Base-by-base conservation (phyloP, 306 rosid species). In the Elaeagnus macrophylla region DNA sequence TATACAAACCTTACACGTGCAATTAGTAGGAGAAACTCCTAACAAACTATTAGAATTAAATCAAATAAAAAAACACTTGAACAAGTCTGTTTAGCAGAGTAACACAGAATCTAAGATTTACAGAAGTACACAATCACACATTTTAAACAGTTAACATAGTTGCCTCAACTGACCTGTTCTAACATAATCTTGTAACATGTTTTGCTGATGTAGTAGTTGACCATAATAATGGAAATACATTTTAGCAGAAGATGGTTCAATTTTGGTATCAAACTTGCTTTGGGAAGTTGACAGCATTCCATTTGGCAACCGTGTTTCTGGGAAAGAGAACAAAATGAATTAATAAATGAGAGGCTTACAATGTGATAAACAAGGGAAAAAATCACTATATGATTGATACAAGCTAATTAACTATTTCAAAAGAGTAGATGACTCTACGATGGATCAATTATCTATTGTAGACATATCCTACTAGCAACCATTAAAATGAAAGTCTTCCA, bases 211-310 rank as follows among this genome's bases (percentile, higher is more conserved):
- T 43, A 90, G 70, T 64, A 90, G 80, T 64, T 90, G 97, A 51
- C 94, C 97, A 69, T 90, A 90, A 64, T 90, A 90, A 74, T 90
- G 97, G 68, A 90, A 90, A 70, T 90, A 86, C 97, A 86, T 83
- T 74, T 90, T 90, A 17, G 97, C 81, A 67, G 97, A 83, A 41
- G 97, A 90, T 16, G 83, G 10, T 64, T 90, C 97, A 68, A 86
- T 90, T 78, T 90, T 90, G 44, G 81, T 88, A 67, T 86, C 97
- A 68, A 90, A 90, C 67, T 86, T 90, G 87, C 91, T 72, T 74
- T 78, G 83, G 43, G 73, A 59, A 61, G 66, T 55, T 50, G 75
- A 55, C 56, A 78, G 18, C n/a, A 65, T 72, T 69, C 94, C 95
- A 70, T 83, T 90, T 14, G 84, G 77, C 56, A 80, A 58, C 40